Evolutionary conservation across 345 rosid genomes (phyloP).

Genomic region (Geranium rotundifolium): DNA sequence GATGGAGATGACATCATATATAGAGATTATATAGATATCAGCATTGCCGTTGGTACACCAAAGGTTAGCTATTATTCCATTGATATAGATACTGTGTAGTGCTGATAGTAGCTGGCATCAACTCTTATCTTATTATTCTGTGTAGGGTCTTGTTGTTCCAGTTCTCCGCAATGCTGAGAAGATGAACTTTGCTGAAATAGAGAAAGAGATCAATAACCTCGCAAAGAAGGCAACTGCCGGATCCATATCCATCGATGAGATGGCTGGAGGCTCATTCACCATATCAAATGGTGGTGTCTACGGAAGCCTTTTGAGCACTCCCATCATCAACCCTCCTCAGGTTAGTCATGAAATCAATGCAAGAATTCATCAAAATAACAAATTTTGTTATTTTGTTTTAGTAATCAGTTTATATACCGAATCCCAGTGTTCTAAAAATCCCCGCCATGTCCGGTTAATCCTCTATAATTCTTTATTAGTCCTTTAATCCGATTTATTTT

Average conservation of each 20-base stretch:
- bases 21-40: conserved; percentile 87
- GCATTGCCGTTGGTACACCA: conserved; percentile 88
- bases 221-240: conserved; percentile 82
- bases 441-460: too few relatives aligned
- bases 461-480: too few relatives aligned
- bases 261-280: conserved; percentile 92
- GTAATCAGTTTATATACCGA: too few relatives aligned
- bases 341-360: conserved; percentile 13
- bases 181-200: conserved; percentile 68
- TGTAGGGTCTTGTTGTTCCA: conserved; percentile 88
- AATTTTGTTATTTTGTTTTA: too few relatives aligned
- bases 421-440: too few relatives aligned
- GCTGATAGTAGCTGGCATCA: too few relatives aligned
- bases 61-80: conserved; percentile 34
- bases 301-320: conserved; percentile 86
- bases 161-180: conserved; percentile 58
- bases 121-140: conserved; percentile 3
- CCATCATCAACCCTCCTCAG: conserved; percentile 93
- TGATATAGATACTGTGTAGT: too few relatives aligned
- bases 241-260: conserved; percentile 77
- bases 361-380: not conserved
- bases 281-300: conserved; percentile 71
- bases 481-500: too few relatives aligned
- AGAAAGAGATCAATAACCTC: conserved; percentile 65
- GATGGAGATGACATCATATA: conserved; percentile 97